phyloP scores from a whole-genome alignment of 306 rosid species.

The Fagus crenata region DNA sequence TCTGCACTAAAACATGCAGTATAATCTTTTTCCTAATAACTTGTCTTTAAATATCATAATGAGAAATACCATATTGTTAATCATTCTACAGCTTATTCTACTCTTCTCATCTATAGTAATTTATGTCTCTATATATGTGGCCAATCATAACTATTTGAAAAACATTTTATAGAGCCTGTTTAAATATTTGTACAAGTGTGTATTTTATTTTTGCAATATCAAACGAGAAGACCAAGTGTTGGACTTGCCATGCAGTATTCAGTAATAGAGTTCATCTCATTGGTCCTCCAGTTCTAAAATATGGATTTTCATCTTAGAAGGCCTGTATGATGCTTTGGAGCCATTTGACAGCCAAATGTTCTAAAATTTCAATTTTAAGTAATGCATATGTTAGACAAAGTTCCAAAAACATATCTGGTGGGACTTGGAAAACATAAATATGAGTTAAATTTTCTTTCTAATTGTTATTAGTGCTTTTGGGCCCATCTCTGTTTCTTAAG shows the following conservation, averaged over 20 bases:
- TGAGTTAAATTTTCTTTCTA: background rate
- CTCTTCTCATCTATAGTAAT: background rate
- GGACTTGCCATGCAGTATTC: background rate
- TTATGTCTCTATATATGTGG: background rate
- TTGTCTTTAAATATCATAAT: background rate
- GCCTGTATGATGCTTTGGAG: background rate
- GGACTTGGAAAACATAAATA: background rate
- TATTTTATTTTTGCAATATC: background rate
- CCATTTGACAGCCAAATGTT: background rate
- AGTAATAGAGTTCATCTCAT: background rate
- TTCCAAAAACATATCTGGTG: background rate
- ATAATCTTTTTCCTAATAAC: no score
- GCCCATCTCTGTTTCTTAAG: constrained; percentile 6
- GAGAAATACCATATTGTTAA: background rate
- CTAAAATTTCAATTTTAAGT: background rate
- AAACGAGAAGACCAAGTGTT: background rate
- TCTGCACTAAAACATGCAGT: no score
- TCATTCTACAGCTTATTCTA: background rate
- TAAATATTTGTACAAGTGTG: background rate
- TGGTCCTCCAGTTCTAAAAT: background rate
- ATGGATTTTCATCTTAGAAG: background rate
- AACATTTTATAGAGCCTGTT: background rate
- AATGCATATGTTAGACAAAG: background rate
- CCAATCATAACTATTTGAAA: background rate
- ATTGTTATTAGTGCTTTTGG: background rate